Percentiles rank a stretch among this genome's conserved stretches.
These are phyloP conservation scores for Pseudogymnoascus sp. DNA, from an alignment of 2,329 filamentous ascomycete species.

Conservation along the genomic window DNA sequence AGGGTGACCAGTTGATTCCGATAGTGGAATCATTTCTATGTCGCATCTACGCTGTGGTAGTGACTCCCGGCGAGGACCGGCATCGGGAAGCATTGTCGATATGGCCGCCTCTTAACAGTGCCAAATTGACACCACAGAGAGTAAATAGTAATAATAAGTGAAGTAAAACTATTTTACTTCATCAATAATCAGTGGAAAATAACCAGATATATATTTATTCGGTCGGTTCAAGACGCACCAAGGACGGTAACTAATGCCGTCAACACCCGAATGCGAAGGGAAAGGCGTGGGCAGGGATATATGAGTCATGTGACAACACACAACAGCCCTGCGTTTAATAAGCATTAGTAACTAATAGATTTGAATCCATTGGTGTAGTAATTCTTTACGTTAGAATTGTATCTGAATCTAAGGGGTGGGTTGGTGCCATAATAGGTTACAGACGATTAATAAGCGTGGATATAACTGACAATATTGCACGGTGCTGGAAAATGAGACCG, in stretches of 20 bases:
- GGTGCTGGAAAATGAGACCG: not conserved
- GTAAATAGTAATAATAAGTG: not conserved
- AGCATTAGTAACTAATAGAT: not conserved
- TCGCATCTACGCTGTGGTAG: not conserved
- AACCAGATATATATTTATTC: not conserved
- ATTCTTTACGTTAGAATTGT: not conserved
- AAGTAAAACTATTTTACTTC: not conserved
- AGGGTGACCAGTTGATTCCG: not conserved
- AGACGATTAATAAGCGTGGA: not conserved
- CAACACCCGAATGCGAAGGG: not conserved
- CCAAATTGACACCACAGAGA: not conserved
- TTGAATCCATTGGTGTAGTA: not conserved
- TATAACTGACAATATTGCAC: not conserved
- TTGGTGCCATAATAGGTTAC: not conserved
- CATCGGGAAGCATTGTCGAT: constrained; percentile 3
- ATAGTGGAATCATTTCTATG: not conserved
- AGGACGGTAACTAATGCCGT: not conserved
- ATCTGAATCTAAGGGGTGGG: not conserved
- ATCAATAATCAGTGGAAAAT: not conserved
- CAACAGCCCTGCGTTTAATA: not conserved
- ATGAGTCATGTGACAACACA: constrained; percentile 6
- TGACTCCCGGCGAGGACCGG: not conserved
- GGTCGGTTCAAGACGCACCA: not conserved
- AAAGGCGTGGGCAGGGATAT: not conserved
- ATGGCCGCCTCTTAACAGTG: not conserved